Base-by-base conservation (phyloP, 148 eudicot species). In the Persicaria tinctoria region DNA sequence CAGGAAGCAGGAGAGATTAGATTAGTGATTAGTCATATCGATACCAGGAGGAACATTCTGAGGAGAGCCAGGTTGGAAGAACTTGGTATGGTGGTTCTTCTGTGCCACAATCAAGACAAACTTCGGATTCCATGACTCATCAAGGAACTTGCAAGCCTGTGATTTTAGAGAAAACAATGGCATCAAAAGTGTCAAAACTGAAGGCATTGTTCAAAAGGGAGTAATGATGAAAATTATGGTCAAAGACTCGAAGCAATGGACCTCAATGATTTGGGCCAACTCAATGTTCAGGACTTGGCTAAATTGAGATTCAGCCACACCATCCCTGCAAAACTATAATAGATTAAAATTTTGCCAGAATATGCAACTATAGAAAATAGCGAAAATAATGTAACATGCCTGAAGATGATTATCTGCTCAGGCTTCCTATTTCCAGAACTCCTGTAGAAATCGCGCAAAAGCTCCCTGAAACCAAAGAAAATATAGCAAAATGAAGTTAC, bases 271-370 rank as follows among this genome's bases (percentile, higher is more conserved):
- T 49, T 84, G 83, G 10, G 76, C 84, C n/a, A 84, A 66, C 62
- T 84, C 87, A 51, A 79, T 82, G 80, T 82, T 84, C 71, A 84
- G 70, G 8, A 82, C 85, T 76, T 84, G 87, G 66, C 44, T 72
- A 63, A 84, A 84, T 20, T 84, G 87, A 5, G 85, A 82, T 57
- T 85, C 87, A 64, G 85, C 80, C 46, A 85, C 87, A n/a, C 87
- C 87, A 76, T 85, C 87, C 80, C 87, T 85, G 73, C 11, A 51
- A 10, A 1, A 74, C 16, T 27, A 18, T n/a, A n/a, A 62, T 12
- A 2, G 18, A 5, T 4, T 41, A 41, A 1, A 8, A 41, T 41
- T 41, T 23, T 18, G 2, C 32, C 27, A 9, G n/a, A 12, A 32
- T 32, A 32, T 23, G 18, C 14, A 27, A 27, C 68, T 32, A 32